A percentile compares a stretch with the other conserved stretches of the same genome.
Evolutionary conservation across 2,329 filamentous ascomycete genomes (phyloP).

Genomic region (Berkeleyomyces basicola): DNA sequence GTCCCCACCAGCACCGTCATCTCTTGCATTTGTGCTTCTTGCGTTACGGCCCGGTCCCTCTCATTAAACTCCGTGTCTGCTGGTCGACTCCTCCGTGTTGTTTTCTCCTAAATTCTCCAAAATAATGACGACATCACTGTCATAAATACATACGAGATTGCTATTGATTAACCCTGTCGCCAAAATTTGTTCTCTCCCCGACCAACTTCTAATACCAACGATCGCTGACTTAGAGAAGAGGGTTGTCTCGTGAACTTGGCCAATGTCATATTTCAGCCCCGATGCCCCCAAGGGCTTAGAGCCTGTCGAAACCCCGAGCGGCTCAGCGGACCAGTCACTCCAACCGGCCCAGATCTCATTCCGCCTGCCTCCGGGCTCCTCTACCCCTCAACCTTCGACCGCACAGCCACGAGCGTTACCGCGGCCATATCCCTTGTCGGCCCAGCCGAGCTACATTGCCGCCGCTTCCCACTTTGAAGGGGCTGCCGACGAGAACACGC

Average conservation of each 20-base stretch:
- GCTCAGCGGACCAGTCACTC: background rate
- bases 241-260: background rate
- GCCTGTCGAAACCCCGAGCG: background rate
- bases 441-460: conserved; percentile 4
- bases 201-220: background rate
- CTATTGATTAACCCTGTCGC: background rate
- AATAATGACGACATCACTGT: background rate
- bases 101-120: background rate
- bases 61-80: background rate
- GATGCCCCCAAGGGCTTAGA: background rate
- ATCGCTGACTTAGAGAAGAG: background rate
- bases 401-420: conserved; percentile 13
- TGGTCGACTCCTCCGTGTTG: background rate
- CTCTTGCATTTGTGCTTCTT: background rate
- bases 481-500: conserved; percentile 27
- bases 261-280: background rate
- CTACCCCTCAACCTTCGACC: conserved; percentile 11
- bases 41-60: background rate
- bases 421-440: conserved; percentile 12
- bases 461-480: conserved; percentile 7
- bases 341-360: conserved; percentile 10
- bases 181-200: background rate
- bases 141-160: background rate
- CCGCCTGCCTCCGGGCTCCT: conserved; percentile 10
- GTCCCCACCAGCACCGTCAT: no score